A percentile compares a stretch with the other conserved stretches of the same genome.
phyloP scores from a whole-genome alignment of 1,284 basidiomycete species.

The Porodaedalea pini region DNA sequence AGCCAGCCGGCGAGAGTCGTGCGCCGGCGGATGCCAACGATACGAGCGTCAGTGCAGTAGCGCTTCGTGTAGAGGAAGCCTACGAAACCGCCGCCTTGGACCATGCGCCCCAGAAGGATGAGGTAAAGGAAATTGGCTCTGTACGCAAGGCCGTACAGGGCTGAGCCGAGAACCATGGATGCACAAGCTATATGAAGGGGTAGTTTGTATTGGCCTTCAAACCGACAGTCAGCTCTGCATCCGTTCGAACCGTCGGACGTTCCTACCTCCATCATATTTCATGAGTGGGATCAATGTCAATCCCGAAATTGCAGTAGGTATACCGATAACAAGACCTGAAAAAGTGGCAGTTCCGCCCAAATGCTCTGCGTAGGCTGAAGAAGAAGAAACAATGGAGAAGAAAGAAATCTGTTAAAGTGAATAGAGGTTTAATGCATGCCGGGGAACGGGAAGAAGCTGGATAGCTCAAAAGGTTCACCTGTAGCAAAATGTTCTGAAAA shows the following conservation, averaged over 20 bases:
- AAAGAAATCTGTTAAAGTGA: constrained; percentile 48
- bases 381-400: constrained; percentile 66
- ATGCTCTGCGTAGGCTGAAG: constrained; percentile 56
- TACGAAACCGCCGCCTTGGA: constrained; percentile 46
- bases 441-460: not conserved
- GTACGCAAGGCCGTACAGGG: constrained; percentile 46
- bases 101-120: constrained; percentile 47
- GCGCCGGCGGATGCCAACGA: constrained; percentile 61
- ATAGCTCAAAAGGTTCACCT: constrained; percentile 32
- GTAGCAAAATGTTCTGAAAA: constrained; percentile 42
- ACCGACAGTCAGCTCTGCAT: not conserved
- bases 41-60: constrained; percentile 61
- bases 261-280: constrained; percentile 50
- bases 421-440: not conserved
- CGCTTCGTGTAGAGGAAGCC: constrained; percentile 54
- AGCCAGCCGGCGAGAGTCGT: constrained; percentile 63
- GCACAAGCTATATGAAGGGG: constrained; percentile 44
- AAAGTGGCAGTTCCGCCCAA: constrained; percentile 64
- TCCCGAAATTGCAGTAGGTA: constrained; percentile 58
- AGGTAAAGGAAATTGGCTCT: constrained; percentile 44
- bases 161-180: constrained; percentile 39
- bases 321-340: constrained; percentile 66
- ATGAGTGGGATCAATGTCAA: constrained; percentile 56
- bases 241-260: not conserved
- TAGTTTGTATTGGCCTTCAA: constrained; percentile 47